phyloP scores from a whole-genome alignment of 2,329 filamentous ascomycete genomes.

The Alternaria infectoria region DNA sequence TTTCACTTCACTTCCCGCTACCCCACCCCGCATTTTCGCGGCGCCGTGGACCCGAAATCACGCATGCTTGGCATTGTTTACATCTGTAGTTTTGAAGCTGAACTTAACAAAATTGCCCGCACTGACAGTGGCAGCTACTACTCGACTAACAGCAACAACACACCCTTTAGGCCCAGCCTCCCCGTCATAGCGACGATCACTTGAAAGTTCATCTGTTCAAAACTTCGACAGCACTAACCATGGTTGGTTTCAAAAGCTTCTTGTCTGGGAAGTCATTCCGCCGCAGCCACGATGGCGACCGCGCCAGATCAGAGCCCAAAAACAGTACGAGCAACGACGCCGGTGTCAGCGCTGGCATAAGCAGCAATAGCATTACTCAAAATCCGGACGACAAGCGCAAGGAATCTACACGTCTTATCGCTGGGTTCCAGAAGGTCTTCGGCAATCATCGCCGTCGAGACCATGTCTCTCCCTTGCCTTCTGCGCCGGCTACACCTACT shows the following conservation, averaged over 20 bases:
- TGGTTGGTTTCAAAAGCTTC: slow-evolving; percentile 49
- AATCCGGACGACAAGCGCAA: neutral
- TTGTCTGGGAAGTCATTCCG: neutral
- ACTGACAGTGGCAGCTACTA: neutral
- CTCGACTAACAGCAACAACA: neutral
- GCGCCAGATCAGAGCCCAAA: neutral
- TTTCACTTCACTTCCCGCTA: slow-evolving; percentile 3
- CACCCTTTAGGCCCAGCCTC: neutral
- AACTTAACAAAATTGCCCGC: neutral
- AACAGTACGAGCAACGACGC: neutral
- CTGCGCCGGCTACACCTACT: neutral
- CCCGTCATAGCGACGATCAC: neutral
- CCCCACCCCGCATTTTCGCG: neutral
- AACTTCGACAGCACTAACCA: slow-evolving; percentile 33
- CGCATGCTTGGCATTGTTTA: slow-evolving; percentile 3
- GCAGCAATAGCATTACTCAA: neutral
- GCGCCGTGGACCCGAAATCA: neutral
- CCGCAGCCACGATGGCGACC: neutral
- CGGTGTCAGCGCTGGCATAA: neutral
- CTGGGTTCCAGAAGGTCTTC: slow-evolving; percentile 1
- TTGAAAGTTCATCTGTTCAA: neutral
- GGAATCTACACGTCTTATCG: neutral
- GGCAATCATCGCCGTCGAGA: neutral
- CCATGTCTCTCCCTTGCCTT: neutral
- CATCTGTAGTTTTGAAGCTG: neutral